phyloP scores from a whole-genome alignment of 2,329 filamentous ascomycete genomes.

The Cordyceps pruinosa region DNA sequence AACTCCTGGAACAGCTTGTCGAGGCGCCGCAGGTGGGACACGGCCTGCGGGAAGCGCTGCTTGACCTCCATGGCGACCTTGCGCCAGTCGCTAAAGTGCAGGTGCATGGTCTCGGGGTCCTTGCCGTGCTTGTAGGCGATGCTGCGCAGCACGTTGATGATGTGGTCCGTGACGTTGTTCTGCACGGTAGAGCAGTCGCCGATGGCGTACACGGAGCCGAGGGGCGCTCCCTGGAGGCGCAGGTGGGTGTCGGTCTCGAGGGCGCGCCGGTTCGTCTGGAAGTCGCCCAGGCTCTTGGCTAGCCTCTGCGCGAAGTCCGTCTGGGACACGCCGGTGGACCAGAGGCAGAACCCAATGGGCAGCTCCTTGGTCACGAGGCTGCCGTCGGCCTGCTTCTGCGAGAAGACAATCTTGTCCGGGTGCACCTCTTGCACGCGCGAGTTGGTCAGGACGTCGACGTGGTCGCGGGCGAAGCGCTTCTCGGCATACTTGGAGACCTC shows the following conservation, averaged over 20 bases:
- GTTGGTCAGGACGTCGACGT: slow-evolving; percentile 87
- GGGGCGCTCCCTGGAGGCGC: slow-evolving; percentile 76
- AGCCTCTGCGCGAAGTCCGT: slow-evolving; percentile 72
- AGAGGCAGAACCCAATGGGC: slow-evolving; percentile 91
- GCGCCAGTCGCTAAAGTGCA: slow-evolving; percentile 86
- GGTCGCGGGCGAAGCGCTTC: slow-evolving; percentile 80
- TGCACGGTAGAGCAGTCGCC: slow-evolving; percentile 96
- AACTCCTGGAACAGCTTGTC: slow-evolving; percentile 89
- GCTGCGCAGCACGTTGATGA: slow-evolving; percentile 81
- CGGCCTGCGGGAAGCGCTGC: slow-evolving; percentile 84
- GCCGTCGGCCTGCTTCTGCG: slow-evolving; percentile 69
- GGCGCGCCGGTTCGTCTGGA: slow-evolving; percentile 82
- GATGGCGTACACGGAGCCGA: slow-evolving; percentile 94
- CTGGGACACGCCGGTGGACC: slow-evolving; percentile 93
- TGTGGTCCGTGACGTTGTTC: slow-evolving; percentile 90
- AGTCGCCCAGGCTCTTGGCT: slow-evolving; percentile 65
- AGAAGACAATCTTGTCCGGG: slow-evolving; percentile 79
- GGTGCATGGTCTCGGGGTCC: slow-evolving; percentile 79
- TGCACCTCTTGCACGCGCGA: slow-evolving; percentile 86
- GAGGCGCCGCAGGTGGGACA: slow-evolving; percentile 77
- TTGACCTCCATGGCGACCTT: slow-evolving; percentile 75
- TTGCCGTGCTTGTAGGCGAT: slow-evolving; percentile 88
- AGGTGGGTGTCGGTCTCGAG: slow-evolving; percentile 93
- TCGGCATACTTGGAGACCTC: slow-evolving; percentile 89
- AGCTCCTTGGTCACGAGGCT: slow-evolving; percentile 81